A percentile compares a stretch with the other conserved stretches of the same genome.
phyloP scores from a whole-genome alignment of 192 early-diverging fungal genomes.

The Allomyces javanicus region DNA sequence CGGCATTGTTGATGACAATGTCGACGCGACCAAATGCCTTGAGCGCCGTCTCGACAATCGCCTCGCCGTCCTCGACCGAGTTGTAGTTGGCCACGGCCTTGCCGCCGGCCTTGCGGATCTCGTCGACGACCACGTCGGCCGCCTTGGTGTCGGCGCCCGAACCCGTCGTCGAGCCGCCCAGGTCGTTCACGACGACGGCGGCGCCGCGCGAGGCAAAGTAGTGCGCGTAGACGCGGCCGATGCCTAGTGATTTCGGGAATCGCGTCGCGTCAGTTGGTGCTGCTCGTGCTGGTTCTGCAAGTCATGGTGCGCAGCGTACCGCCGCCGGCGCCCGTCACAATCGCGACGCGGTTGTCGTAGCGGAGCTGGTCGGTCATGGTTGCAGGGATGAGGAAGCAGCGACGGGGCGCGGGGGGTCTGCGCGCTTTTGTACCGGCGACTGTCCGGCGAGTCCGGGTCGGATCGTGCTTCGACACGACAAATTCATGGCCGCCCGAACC shows the following conservation, averaged over 20 bases:
- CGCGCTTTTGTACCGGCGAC: too few relatives aligned
- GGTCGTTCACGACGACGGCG: slow-evolving; percentile 89
- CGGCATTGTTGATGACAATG: slow-evolving; percentile 94
- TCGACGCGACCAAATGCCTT: slow-evolving; percentile 89
- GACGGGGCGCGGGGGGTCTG: too few relatives aligned
- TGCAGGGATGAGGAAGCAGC: not conserved
- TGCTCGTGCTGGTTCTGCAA: not conserved
- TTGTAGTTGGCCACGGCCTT: slow-evolving; percentile 91
- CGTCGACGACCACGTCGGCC: slow-evolving; percentile 87
- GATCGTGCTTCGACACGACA: too few relatives aligned
- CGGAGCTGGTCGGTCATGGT: slow-evolving; percentile 21
- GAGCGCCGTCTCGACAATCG: slow-evolving; percentile 93
- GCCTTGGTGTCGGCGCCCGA: slow-evolving; percentile 54
- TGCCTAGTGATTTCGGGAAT: slow-evolving; percentile 16
- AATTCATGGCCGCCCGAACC: too few relatives aligned
- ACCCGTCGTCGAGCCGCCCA: slow-evolving; percentile 59
- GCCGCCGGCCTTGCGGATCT: slow-evolving; percentile 63
- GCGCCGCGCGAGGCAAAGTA: slow-evolving; percentile 81
- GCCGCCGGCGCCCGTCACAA: slow-evolving; percentile 92
- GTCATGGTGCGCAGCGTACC: slow-evolving; percentile 22
- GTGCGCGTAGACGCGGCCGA: slow-evolving; percentile 75
- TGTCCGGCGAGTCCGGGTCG: too few relatives aligned
- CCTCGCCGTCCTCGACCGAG: slow-evolving; percentile 91
- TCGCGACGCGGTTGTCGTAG: slow-evolving; percentile 66
- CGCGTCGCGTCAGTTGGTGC: not conserved